phyloP scores from a whole-genome alignment of 2,329 filamentous ascomycete genomes.

The Didymella glomerata region DNA sequence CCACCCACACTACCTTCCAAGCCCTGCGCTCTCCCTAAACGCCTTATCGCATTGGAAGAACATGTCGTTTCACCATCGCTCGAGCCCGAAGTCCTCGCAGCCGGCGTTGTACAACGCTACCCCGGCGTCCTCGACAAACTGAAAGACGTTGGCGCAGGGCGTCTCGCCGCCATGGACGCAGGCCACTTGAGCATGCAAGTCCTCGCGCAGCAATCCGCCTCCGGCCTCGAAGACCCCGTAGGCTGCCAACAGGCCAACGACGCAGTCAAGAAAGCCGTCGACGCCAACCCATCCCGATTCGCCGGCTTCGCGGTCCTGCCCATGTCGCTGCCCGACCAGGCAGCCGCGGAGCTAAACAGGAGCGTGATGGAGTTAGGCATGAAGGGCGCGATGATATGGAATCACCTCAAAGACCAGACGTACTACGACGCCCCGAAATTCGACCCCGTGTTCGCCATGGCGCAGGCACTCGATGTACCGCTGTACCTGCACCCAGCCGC shows the following conservation, averaged over 20 bases:
- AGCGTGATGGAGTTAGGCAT: conserved; percentile 55
- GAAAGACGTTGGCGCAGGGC: conserved; percentile 17
- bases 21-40: conserved; percentile 13
- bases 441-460: conserved; percentile 52
- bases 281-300: conserved; percentile 45
- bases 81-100: conserved; percentile 17
- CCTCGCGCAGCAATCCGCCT: conserved; percentile 16
- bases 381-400: conserved; percentile 55
- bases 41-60: conserved; percentile 23
- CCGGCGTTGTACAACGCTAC: conserved; percentile 7
- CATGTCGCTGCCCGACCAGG: conserved; percentile 47
- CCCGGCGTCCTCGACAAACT: conserved; percentile 16
- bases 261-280: conserved; percentile 22
- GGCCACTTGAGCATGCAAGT: conserved; percentile 19
- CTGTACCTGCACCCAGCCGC: conserved; percentile 47
- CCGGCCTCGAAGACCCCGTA: conserved; percentile 7
- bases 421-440: conserved; percentile 59
- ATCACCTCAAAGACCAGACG: conserved; percentile 45
- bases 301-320: conserved; percentile 56
- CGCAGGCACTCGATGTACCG: conserved; percentile 45
- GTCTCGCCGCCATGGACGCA: conserved; percentile 22
- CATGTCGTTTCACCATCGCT: conserved; percentile 20
- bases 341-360: conserved; percentile 49
- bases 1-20: neutral
- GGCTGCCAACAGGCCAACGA: conserved; percentile 40